These are phyloP conservation scores for Cytospora paraplurivora DNA, from an alignment of 2,329 filamentous ascomycete species.

Conservation along the genomic window DNA sequence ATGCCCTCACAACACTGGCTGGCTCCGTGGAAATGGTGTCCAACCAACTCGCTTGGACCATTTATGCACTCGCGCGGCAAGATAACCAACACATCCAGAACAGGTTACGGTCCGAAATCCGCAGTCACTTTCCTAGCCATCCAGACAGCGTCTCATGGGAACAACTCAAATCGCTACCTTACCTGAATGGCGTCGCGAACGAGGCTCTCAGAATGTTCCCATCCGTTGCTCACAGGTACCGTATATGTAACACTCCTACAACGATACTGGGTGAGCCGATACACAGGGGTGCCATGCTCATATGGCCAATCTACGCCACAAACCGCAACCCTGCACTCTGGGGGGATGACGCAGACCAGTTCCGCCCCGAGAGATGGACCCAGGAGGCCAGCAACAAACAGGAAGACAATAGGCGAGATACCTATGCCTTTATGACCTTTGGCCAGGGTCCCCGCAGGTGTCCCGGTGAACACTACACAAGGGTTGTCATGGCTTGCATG, in stretches of 20 bases:
- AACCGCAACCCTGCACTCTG: neutral
- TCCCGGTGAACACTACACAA: neutral
- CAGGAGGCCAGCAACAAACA: neutral
- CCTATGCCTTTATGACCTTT: conserved; percentile 8
- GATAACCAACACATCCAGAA: neutral
- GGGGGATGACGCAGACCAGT: neutral
- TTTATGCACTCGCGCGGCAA: neutral
- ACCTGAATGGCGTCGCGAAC: conserved; percentile 1
- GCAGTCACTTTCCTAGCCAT: neutral
- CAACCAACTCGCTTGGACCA: conserved; percentile 4
- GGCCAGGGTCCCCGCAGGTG: neutral
- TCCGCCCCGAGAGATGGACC: conserved; percentile 1
- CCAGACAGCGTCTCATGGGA: neutral
- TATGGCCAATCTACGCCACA: neutral
- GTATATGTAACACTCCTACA: neutral
- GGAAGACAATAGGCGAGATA: neutral
- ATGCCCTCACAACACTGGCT: neutral
- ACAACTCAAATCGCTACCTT: neutral
- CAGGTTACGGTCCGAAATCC: neutral
- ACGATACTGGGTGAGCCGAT: neutral
- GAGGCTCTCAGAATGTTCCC: conserved; percentile 3
- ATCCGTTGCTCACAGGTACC: conserved; percentile 7
- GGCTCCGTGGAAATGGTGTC: conserved; percentile 7
- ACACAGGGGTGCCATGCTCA: neutral
- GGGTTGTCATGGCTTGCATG: neutral